phyloP scores from a whole-genome alignment of 2,329 filamentous ascomycete genomes.

The Aspergillus viridinutans region DNA sequence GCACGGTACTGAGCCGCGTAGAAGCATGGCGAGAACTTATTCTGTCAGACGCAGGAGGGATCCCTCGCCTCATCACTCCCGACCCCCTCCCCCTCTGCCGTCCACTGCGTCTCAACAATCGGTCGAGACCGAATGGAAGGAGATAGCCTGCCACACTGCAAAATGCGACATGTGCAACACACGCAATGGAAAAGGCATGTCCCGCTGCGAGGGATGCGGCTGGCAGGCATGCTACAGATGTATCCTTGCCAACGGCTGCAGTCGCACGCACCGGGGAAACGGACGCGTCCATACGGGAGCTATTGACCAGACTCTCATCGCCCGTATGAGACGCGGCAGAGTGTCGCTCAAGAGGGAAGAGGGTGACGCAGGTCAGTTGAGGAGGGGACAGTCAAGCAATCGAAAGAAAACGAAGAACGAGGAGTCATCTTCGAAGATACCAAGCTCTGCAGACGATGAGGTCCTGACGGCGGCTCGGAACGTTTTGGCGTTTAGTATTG shows the following conservation, averaged over 20 bases:
- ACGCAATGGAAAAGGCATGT: conserved; percentile 30
- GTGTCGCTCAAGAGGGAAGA: not conserved
- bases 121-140: conserved; percentile 18
- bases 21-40: not conserved
- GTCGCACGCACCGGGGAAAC: conserved; percentile 8
- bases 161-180: conserved; percentile 37
- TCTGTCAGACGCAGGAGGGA: not conserved
- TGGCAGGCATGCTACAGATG: conserved; percentile 36
- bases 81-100: not conserved
- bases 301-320: not conserved
- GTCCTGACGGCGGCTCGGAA: not conserved
- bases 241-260: conserved; percentile 11
- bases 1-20: not conserved
- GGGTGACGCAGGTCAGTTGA: not conserved
- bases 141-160: conserved; percentile 30
- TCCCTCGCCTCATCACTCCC: not conserved
- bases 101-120: not conserved
- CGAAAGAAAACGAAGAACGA: not conserved
- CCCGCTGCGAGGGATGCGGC: conserved; percentile 30
- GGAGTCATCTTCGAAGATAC: not conserved
- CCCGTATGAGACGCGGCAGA: not conserved
- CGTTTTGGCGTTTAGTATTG: not conserved
- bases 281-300: conserved; percentile 7
- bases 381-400: not conserved
- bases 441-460: not conserved